Conservation (phyloP, 305 asterid genomes). For the Rubia balearica region DNA sequence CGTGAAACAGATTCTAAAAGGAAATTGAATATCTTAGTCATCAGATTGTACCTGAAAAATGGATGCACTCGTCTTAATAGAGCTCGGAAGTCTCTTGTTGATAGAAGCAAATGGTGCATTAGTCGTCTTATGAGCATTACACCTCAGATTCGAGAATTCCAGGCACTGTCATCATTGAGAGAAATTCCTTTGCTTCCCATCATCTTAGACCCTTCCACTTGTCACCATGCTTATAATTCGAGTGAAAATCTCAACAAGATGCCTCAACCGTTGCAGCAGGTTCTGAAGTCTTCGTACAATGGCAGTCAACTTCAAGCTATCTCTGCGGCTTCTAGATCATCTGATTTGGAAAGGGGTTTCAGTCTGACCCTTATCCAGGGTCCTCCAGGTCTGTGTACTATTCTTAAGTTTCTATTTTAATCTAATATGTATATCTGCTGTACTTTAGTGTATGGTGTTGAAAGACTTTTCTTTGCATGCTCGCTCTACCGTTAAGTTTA, state of each 20-base stretch:
- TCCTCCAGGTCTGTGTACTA: slow-evolving; percentile 75
- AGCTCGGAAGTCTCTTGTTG: slow-evolving; percentile 73
- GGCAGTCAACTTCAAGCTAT: slow-evolving; percentile 89
- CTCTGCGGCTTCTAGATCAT: slow-evolving; percentile 61
- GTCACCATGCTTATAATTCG: slow-evolving; percentile 38
- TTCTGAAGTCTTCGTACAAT: slow-evolving; percentile 64
- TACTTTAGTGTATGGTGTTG: slow-evolving; percentile 8
- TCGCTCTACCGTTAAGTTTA: not conserved
- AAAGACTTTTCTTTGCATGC: slow-evolving; percentile 3
- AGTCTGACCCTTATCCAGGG: slow-evolving; percentile 93
- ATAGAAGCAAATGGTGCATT: slow-evolving; percentile 87
- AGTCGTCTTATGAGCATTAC: slow-evolving; percentile 89
- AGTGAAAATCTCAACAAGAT: slow-evolving; percentile 46
- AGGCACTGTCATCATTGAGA: slow-evolving; percentile 80
- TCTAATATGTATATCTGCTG: slow-evolving; percentile 4
- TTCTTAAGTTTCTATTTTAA: slow-evolving; percentile 12
- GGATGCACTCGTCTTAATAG: slow-evolving; percentile 77
- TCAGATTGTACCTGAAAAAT: slow-evolving; percentile 68
- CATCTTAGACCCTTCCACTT: slow-evolving; percentile 70
- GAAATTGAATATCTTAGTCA: slow-evolving; percentile 56
- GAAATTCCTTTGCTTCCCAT: slow-evolving; percentile 85
- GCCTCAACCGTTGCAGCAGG: slow-evolving; percentile 61
- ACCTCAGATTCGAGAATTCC: slow-evolving; percentile 97
- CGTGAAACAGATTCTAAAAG: slow-evolving; percentile 77
- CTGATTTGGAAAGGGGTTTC: slow-evolving; percentile 51